Conservation (phyloP, 139 green algal genomes). For the Chlorella sp. region DNA sequence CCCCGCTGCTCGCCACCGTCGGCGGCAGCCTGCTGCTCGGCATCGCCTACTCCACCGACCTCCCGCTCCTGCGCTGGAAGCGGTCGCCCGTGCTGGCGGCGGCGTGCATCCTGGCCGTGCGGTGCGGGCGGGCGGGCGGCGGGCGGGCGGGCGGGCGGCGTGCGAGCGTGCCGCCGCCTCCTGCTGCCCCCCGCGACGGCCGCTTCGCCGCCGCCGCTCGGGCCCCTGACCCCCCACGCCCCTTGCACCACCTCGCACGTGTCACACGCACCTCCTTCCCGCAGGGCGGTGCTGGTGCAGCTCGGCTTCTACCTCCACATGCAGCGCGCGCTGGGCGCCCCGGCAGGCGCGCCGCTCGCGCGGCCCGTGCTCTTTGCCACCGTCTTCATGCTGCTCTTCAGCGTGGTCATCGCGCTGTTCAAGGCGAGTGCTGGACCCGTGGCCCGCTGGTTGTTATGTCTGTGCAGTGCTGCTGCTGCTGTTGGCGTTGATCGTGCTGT, state of each 20-base stretch:
- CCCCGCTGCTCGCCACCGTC: constrained; percentile 78
- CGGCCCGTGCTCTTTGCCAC: constrained; percentile 67
- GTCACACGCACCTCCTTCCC: too few species aligned
- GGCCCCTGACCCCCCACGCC: too few species aligned
- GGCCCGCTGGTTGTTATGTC: too few species aligned
- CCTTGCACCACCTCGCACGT: too few species aligned
- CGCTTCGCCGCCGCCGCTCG: too few species aligned
- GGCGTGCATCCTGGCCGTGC: constrained; percentile 82
- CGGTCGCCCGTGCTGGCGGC: constrained; percentile 80
- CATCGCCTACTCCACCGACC: constrained; percentile 85
- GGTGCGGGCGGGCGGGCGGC: constrained; percentile 16
- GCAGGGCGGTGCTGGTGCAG: constrained; percentile 64
- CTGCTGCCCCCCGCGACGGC: too few species aligned
- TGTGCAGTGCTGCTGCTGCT: too few species aligned
- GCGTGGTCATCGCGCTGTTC: constrained; percentile 95
- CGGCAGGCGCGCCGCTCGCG: constrained; percentile 44
- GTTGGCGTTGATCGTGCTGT: too few species aligned
- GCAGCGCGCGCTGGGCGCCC: constrained; percentile 44
- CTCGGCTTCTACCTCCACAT: constrained; percentile 92
- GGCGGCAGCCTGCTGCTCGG: constrained; percentile 75
- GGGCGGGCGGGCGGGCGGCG: background rate
- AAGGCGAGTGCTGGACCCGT: too few species aligned
- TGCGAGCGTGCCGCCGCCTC: too few species aligned
- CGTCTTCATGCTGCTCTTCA: constrained; percentile 92
- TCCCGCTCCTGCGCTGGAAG: constrained; percentile 95